These are phyloP conservation scores for Ceratocystis cubensis DNA, from an alignment of 2,329 filamentous ascomycete species.

Conservation along the genomic window DNA sequence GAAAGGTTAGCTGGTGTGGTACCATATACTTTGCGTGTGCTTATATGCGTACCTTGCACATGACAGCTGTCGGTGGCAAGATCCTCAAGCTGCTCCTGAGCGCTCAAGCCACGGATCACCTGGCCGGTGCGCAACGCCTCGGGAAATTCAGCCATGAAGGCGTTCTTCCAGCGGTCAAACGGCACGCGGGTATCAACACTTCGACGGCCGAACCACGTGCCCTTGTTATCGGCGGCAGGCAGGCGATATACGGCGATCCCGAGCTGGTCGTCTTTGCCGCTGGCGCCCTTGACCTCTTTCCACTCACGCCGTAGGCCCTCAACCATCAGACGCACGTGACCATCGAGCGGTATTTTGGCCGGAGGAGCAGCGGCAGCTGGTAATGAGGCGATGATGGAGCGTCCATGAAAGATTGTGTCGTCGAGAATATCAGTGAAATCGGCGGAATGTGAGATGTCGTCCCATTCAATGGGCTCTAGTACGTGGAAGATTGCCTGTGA, in stretches of 20 bases:
- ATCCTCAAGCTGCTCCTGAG: constrained; percentile 60
- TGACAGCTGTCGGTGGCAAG: constrained; percentile 29
- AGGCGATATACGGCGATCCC: constrained; percentile 71
- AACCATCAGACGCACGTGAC: constrained; percentile 28
- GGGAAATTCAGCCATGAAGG: constrained; percentile 66
- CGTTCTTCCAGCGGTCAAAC: constrained; percentile 66
- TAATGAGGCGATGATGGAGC: constrained; percentile 64
- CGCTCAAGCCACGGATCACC: constrained; percentile 73
- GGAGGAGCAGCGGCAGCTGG: constrained; percentile 40
- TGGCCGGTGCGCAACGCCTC: constrained; percentile 55
- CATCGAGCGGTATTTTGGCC: constrained; percentile 32
- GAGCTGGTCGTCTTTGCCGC: constrained; percentile 57
- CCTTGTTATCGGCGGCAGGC: constrained; percentile 63
- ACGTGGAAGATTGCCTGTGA: constrained; percentile 31
- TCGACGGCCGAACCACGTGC: constrained; percentile 77
- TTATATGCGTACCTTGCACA: constrained; percentile 13
- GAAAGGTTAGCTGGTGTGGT: neutral
- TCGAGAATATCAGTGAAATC: constrained; percentile 42
- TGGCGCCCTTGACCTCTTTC: constrained; percentile 67
- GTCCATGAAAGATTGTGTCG: constrained; percentile 52
- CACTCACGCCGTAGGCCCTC: constrained; percentile 63
- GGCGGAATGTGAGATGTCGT: constrained; percentile 30
- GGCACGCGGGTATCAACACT: constrained; percentile 69
- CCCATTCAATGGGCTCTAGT: constrained; percentile 45
- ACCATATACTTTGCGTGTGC: neutral